A percentile compares a stretch with the other conserved stretches of the same genome.
These are phyloP conservation scores for Helicocarpus griseus DNA, from an alignment of 2,329 filamentous ascomycete genomes.

Conservation along the genomic window DNA sequence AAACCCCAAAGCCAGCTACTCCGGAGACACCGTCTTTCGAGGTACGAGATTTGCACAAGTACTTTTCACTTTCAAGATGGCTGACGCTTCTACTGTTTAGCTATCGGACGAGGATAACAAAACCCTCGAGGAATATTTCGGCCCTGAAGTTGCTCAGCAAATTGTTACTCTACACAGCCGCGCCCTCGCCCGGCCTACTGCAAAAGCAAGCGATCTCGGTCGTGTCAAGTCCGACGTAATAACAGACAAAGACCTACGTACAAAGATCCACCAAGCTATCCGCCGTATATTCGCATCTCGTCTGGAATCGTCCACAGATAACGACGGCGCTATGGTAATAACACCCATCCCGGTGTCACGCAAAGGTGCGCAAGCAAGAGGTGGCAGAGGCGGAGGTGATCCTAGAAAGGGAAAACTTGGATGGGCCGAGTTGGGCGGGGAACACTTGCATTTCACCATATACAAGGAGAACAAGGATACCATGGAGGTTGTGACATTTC, in stretches of 20 bases:
- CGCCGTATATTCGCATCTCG: slow-evolving; percentile 70
- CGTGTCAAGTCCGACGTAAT: slow-evolving; percentile 46
- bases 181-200: slow-evolving; percentile 43
- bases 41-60: background rate
- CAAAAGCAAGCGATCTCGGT: slow-evolving; percentile 48
- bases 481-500: slow-evolving; percentile 75
- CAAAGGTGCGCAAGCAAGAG: slow-evolving; percentile 4
- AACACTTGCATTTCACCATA: slow-evolving; percentile 80
- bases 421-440: slow-evolving; percentile 61
- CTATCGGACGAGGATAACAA: slow-evolving; percentile 35
- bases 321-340: slow-evolving; percentile 57
- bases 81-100: slow-evolving; percentile 6
- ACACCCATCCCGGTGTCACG: slow-evolving; percentile 21
- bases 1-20: background rate
- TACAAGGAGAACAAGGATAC: slow-evolving; percentile 98
- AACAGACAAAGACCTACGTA: slow-evolving; percentile 51
- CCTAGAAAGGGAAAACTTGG: slow-evolving; percentile 37
- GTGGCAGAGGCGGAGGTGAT: slow-evolving; percentile 20
- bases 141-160: slow-evolving; percentile 37
- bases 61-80: background rate
- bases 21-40: background rate
- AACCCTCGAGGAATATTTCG: slow-evolving; percentile 41
- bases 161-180: slow-evolving; percentile 48
- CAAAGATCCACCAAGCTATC: slow-evolving; percentile 55
- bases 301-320: slow-evolving; percentile 67